phyloP scores from a whole-genome alignment of 1,284 basidiomycete species.

The Entoloma clypeatum region DNA sequence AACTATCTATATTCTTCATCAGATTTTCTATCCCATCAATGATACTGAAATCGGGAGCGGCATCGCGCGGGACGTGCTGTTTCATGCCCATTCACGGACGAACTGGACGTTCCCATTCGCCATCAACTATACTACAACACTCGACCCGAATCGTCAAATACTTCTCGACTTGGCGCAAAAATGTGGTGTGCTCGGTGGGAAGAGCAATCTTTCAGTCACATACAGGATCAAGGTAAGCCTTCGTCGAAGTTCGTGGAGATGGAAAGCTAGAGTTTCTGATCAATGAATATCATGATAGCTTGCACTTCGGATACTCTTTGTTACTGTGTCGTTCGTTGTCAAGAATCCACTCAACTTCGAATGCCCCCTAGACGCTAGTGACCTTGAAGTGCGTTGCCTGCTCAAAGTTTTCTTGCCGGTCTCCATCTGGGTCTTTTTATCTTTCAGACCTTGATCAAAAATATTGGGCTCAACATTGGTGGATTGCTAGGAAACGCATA shows the following conservation, averaged over 20 bases:
- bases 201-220: constrained; percentile 57
- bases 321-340: constrained; percentile 69
- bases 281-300: constrained; percentile 53
- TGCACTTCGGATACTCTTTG: constrained; percentile 57
- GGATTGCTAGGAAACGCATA: constrained; percentile 1
- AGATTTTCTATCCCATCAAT: constrained; percentile 76
- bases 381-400: constrained; percentile 33
- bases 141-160: constrained; percentile 58
- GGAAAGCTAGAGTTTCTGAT: constrained; percentile 2
- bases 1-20: constrained; percentile 8
- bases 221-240: constrained; percentile 63
- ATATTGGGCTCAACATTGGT: constrained; percentile 7
- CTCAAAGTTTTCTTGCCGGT: neutral
- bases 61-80: constrained; percentile 54
- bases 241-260: constrained; percentile 1
- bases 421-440: neutral
- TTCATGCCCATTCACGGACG: constrained; percentile 62
- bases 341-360: constrained; percentile 61
- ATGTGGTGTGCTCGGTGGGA: constrained; percentile 57
- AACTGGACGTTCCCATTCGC: constrained; percentile 82
- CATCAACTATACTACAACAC: constrained; percentile 62
- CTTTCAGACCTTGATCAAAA: constrained; percentile 14
- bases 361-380: constrained; percentile 53
- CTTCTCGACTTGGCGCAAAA: constrained; percentile 63
- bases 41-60: constrained; percentile 71